A percentile compares a stretch with the other conserved stretches of the same genome.
Conservation (phyloP, 2,329 filamentous ascomycete genomes). For the Colletotrichum sp. region DNA sequence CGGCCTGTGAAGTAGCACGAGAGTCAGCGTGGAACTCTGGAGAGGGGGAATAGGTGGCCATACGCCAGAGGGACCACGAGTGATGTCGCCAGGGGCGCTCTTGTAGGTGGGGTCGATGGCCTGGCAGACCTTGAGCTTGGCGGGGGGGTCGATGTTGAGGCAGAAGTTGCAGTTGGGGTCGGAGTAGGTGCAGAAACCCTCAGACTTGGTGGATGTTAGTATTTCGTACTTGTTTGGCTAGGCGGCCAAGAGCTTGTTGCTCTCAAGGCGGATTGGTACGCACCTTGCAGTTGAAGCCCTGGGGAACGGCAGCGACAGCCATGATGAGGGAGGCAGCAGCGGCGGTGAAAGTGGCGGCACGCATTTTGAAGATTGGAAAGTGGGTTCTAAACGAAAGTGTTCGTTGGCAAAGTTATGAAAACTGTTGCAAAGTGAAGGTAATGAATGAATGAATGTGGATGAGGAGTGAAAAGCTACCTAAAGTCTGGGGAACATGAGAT, state of each 20-base stretch:
- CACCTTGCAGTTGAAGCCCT: conserved; percentile 1
- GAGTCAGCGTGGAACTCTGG: background rate
- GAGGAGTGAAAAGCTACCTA: background rate
- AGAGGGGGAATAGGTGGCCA: background rate
- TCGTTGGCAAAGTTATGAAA: background rate
- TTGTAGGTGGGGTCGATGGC: background rate
- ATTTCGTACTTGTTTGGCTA: background rate
- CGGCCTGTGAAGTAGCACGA: background rate
- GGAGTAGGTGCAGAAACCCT: background rate
- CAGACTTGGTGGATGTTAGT: background rate
- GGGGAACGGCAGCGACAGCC: background rate
- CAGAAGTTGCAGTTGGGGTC: conserved; percentile 9
- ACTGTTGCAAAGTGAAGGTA: background rate
- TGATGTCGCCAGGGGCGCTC: background rate
- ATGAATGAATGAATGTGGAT: background rate
- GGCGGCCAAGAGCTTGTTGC: background rate
- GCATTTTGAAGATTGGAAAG: background rate
- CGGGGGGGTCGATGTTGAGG: background rate
- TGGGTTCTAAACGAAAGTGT: background rate
- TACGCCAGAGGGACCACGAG: background rate
- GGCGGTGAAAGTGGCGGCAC: background rate
- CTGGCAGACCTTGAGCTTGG: background rate
- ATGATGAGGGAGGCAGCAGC: background rate
- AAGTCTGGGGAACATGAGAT: background rate
- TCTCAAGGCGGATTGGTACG: background rate